Conservation (phyloP, 257 asterid genomes). For the Euphrasia confusa region DNA sequence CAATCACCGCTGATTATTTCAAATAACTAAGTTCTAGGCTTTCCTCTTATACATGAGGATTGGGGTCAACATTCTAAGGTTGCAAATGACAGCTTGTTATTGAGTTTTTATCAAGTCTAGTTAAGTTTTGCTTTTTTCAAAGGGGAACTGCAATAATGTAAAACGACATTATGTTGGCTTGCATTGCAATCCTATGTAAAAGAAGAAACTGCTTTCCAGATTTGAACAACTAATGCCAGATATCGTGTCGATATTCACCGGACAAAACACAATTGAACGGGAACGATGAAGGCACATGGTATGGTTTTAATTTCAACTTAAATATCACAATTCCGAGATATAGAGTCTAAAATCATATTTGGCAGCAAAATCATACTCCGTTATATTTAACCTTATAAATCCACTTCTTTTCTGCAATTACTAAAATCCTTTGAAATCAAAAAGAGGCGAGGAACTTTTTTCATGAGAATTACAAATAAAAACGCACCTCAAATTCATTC, state of each 20-base stretch:
- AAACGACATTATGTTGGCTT: neutral
- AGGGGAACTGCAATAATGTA: slow-evolving; percentile 19
- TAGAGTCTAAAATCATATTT: slow-evolving; percentile 15
- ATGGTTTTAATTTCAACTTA: neutral
- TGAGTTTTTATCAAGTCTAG: slow-evolving; percentile 5
- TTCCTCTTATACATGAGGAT: neutral
- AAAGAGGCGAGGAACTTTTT: neutral
- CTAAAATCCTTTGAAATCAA: neutral
- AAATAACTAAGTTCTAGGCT: neutral
- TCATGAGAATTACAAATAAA: neutral
- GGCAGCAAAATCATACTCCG: slow-evolving; percentile 4
- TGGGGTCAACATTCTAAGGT: slow-evolving; percentile 11
- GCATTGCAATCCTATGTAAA: slow-evolving; percentile 11
- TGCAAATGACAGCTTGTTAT: neutral
- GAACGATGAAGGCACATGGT: neutral
- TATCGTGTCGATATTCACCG: neutral
- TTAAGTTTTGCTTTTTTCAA: neutral
- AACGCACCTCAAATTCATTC: slow-evolving; percentile 67
- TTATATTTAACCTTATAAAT: slow-evolving; percentile 1
- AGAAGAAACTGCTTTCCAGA: neutral
- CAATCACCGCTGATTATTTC: slow-evolving; percentile 17
- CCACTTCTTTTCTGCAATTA: slow-evolving; percentile 1
- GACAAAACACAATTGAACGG: neutral
- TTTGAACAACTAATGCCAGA: neutral
- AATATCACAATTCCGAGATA: neutral